A percentile compares a stretch with the other conserved stretches of the same genome.
Evolutionary conservation across 371 early-diverging fungal genomes (phyloP).

Genomic region (Rhizomucor pusillus): DNA sequence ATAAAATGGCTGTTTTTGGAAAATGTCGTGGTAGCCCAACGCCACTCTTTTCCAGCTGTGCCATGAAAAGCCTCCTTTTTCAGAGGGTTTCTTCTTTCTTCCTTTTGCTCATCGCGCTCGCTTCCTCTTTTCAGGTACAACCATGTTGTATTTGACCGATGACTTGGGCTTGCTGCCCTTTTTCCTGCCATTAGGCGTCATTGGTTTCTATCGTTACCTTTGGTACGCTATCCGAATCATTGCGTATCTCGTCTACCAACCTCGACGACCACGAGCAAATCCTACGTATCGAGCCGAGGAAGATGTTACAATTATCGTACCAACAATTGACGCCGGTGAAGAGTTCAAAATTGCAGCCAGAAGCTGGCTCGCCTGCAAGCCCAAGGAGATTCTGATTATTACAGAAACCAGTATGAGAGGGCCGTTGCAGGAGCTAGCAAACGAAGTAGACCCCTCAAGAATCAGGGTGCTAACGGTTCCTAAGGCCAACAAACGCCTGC

Average conservation of each 20-base stretch:
- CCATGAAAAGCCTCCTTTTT: background rate
- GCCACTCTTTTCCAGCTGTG: no score
- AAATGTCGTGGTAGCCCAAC: no score
- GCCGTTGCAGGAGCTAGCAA: conserved; percentile 47
- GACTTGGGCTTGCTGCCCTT: conserved; percentile 54
- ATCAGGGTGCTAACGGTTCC: conserved; percentile 51
- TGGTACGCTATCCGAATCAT: conserved; percentile 61
- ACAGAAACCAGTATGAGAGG: conserved; percentile 52
- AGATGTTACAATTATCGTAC: conserved; percentile 69
- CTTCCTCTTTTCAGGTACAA: background rate
- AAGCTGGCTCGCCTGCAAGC: conserved; percentile 61
- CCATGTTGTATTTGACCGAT: conserved; percentile 65
- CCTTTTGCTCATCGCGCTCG: background rate
- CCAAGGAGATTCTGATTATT: conserved; percentile 60
- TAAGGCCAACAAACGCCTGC: conserved; percentile 62
- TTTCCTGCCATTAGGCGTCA: conserved; percentile 64
- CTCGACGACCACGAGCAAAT: conserved; percentile 40
- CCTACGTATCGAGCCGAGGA: conserved; percentile 46
- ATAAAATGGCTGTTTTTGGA: no score
- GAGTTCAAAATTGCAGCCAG: conserved; percentile 65
- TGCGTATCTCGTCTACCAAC: conserved; percentile 47
- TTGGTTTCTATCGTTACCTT: conserved; percentile 70
- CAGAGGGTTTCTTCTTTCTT: background rate
- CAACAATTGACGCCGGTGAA: conserved; percentile 71
- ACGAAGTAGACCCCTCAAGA: conserved; percentile 43